Percentiles rank a stretch among this genome's conserved stretches.
These are phyloP conservation scores for Lachnellula occidentalis DNA, from an alignment of 2,329 filamentous ascomycete genomes.

Conservation along the genomic window DNA sequence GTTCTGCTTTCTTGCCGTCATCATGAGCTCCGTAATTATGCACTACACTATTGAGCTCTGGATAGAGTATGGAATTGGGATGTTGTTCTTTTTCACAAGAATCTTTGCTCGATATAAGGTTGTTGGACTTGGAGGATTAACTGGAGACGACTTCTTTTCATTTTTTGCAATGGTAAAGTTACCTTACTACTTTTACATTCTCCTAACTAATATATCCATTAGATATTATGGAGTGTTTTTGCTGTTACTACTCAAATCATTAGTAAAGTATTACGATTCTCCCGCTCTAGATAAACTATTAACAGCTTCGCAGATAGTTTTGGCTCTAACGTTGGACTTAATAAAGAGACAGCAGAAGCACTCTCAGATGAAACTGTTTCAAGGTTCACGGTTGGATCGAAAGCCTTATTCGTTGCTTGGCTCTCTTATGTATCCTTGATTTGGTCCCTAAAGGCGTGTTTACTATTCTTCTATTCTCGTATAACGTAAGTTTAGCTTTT, in stretches of 20 bases:
- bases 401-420: constrained; percentile 1
- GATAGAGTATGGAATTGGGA: constrained; percentile 2
- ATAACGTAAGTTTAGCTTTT: background rate
- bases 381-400: background rate
- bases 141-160: background rate
- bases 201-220: too few relatives aligned
- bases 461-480: background rate
- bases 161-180: background rate
- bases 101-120: background rate
- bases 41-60: background rate
- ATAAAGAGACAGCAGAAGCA: background rate
- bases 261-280: too few relatives aligned
- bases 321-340: background rate
- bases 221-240: too few relatives aligned
- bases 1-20: too few relatives aligned
- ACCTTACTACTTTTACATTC: too few relatives aligned
- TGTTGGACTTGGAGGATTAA: background rate
- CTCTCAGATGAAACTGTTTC: background rate
- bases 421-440: constrained; percentile 1
- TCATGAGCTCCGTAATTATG: too few relatives aligned
- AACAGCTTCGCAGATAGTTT: too few relatives aligned
- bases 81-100: background rate
- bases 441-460: background rate
- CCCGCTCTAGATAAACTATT: too few relatives aligned
- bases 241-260: too few relatives aligned